Conservation (phyloP, 1,284 basidiomycete genomes). For the Lentinula novae-zelandiae region DNA sequence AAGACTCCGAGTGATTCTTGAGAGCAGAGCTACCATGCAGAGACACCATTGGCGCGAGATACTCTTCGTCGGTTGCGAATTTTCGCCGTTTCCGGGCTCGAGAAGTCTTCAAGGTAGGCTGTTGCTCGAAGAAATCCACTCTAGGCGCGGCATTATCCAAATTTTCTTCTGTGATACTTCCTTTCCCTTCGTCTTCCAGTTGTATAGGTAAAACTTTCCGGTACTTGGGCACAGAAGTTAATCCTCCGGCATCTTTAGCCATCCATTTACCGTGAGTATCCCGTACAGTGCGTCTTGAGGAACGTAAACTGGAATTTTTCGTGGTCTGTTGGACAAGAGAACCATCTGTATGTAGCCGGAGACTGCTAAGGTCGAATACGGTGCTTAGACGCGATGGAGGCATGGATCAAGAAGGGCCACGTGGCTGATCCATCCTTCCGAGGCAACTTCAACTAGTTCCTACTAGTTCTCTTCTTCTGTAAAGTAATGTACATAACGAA, state of each 20-base stretch:
- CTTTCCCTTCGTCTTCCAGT: not conserved
- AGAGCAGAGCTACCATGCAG: not conserved
- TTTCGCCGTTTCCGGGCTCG: constrained; percentile 34
- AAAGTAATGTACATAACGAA: no score
- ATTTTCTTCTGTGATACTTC: constrained; percentile 7
- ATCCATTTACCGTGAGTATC: constrained; percentile 31
- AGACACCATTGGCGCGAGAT: constrained; percentile 24
- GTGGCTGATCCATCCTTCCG: not conserved
- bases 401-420: constrained; percentile 3
- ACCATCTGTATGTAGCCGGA: constrained; percentile 48
- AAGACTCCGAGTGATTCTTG: not conserved
- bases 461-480: not conserved
- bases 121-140: not conserved
- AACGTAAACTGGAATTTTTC: constrained; percentile 1
- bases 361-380: constrained; percentile 43
- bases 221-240: constrained; percentile 15
- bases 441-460: no score
- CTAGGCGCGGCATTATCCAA: constrained; percentile 1
- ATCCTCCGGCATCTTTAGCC: constrained; percentile 26
- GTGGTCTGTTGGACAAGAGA: constrained; percentile 29
- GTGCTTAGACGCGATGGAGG: constrained; percentile 33
- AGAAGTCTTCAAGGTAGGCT: constrained; percentile 4
- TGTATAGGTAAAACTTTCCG: constrained; percentile 1
- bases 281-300: constrained; percentile 24
- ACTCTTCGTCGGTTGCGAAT: constrained; percentile 35